Conservation (phyloP, 192 early-diverging fungal genomes). For the Backusella circina region DNA sequence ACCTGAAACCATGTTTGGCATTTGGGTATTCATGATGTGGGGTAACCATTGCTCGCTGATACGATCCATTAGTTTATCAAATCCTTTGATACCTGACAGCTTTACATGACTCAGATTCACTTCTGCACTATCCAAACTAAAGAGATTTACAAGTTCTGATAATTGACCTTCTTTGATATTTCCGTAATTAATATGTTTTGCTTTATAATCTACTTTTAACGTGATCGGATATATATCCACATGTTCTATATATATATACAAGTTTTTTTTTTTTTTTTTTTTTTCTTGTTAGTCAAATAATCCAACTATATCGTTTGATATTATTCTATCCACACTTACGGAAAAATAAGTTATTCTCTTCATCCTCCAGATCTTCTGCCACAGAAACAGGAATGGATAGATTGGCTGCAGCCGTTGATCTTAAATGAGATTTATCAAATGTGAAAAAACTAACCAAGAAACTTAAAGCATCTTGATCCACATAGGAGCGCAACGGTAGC, state of each 20-base stretch:
- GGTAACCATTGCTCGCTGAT: slow-evolving; percentile 81
- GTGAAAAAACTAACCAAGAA: slow-evolving; percentile 83
- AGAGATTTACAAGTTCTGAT: slow-evolving; percentile 86
- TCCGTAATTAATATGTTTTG: slow-evolving; percentile 81
- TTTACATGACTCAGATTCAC: slow-evolving; percentile 78
- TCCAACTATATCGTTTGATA: background rate
- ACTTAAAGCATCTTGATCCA: slow-evolving; percentile 91
- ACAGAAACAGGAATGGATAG: background rate
- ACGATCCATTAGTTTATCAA: slow-evolving; percentile 58
- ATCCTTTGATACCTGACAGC: slow-evolving; percentile 77
- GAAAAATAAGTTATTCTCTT: slow-evolving; percentile 36
- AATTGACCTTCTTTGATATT: slow-evolving; percentile 72
- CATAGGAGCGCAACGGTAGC: slow-evolving; percentile 80
- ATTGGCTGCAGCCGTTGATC: slow-evolving; percentile 14
- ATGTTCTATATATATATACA: slow-evolving; percentile 36
- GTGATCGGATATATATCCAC: slow-evolving; percentile 71
- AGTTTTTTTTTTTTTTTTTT: no score
- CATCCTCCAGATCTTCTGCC: slow-evolving; percentile 1
- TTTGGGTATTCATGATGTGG: slow-evolving; percentile 88
- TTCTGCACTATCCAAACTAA: slow-evolving; percentile 88
- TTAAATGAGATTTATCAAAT: slow-evolving; percentile 32
- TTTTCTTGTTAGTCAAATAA: background rate
- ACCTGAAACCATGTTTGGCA: slow-evolving; percentile 86
- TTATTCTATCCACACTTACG: slow-evolving; percentile 44
- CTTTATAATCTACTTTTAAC: slow-evolving; percentile 94